phyloP scores from a whole-genome alignment of 768 basidiomycete species.

The Tremella fuciformis region DNA sequence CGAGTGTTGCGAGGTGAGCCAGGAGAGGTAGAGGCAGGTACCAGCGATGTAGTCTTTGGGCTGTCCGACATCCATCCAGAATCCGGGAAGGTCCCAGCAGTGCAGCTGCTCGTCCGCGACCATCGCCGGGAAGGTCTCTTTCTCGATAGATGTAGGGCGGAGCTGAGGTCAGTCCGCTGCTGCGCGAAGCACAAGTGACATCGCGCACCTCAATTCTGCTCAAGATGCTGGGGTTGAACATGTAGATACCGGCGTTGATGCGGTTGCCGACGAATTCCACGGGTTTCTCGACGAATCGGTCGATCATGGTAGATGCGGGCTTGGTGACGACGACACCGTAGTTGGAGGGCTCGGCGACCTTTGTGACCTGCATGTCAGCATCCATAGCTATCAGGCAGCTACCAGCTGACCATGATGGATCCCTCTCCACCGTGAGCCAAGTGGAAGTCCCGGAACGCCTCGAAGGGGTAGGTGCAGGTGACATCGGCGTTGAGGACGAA shows the following conservation, averaged over 20 bases:
- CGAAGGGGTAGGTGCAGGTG: constrained; percentile 57
- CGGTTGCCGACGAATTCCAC: constrained; percentile 57
- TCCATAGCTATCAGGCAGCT: background rate
- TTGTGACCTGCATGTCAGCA: constrained; percentile 51
- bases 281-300: constrained; percentile 58
- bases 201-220: constrained; percentile 55
- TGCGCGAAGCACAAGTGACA: background rate
- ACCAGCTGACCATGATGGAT: constrained; percentile 54
- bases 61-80: constrained; percentile 59
- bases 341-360: constrained; percentile 56
- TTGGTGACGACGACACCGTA: constrained; percentile 57
- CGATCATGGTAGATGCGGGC: constrained; percentile 54
- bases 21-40: constrained; percentile 56
- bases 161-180: constrained; percentile 37
- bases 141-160: constrained; percentile 57
- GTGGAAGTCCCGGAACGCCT: constrained; percentile 57
- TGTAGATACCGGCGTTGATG: constrained; percentile 59
- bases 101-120: constrained; percentile 55
- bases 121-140: constrained; percentile 56
- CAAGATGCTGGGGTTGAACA: constrained; percentile 57
- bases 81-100: constrained; percentile 56
- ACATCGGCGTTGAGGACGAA: constrained; percentile 58
- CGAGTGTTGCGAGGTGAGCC: constrained; percentile 53
- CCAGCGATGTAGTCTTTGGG: constrained; percentile 55
- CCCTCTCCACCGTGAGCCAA: constrained; percentile 55